Base-by-base conservation (phyloP, 495 filamentous ascomycete genomes). In the Astrothelium subdiscretum region DNA sequence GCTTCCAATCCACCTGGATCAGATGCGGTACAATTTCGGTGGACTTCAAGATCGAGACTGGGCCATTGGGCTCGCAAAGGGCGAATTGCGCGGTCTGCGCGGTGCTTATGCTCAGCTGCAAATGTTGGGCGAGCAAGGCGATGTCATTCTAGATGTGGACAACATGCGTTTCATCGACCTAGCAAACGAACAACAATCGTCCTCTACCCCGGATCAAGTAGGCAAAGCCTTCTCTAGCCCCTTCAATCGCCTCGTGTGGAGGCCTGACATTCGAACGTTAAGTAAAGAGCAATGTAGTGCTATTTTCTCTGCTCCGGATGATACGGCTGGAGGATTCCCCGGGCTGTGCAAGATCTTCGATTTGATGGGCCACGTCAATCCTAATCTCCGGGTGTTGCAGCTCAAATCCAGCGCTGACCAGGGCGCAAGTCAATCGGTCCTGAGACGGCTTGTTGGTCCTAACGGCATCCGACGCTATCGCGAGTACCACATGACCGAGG, bases 331-430 rank as follows among this genome's bases (percentile, higher is more conserved):
- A 38, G 35, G 35, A 15, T 6, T 15, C 35, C 24, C 24, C 27
- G 26, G 18, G 8, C 27, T 32, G 24, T 12, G 31, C 26, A 10
- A 48, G 20, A 38, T 38, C 8, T 8, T 38, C 8, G 35, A 38
- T 15, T 1, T 6, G 8, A 20, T 62, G 15, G 61, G 52, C 0
- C 44, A 65, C 29, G 64, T 66, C 24, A 62, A 66, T 32, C 61
- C 64, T 44, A 31, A 58, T 8, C 59, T 65, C 2, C 58, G 58
- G n/a, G 61, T 70, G 2, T 63, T 70, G 1, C 63, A 70, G 32
- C 44, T 70, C 13, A 66, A 66, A 13, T 66, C 63, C 27, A 66
- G 68, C 6, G 64, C 61, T 15, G 68, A 66, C 15, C n/a, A n/a
- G n/a, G 66, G 52, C 52, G 27, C 52, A 2, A 68, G 66, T 15